Evolutionary conservation across 495 filamentous ascomycete genomes (phyloP).

Genomic region (Ascodesmis nigricans): DNA sequence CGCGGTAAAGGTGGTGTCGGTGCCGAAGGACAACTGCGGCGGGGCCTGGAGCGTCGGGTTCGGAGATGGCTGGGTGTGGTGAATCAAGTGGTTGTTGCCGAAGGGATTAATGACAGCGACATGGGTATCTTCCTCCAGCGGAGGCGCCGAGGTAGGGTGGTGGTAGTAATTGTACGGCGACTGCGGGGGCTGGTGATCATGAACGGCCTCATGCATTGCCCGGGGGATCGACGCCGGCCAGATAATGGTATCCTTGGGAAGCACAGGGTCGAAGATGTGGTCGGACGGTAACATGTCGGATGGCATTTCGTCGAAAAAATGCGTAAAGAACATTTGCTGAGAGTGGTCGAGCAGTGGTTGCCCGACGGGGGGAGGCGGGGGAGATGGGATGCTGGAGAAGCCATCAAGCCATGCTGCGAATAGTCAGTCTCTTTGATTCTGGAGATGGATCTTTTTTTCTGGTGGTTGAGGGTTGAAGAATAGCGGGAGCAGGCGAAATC

Average conservation of each 20-base stretch:
- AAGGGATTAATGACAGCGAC: constrained; percentile 22
- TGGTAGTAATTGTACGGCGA: constrained; percentile 15
- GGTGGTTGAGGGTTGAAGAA: too few relatives aligned
- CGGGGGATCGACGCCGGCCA: constrained; percentile 16
- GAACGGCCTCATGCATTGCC: constrained; percentile 8
- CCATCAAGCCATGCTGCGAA: constrained; percentile 15
- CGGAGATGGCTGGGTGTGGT: constrained; percentile 12
- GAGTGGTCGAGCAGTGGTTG: constrained; percentile 17
- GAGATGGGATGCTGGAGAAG: constrained; percentile 15
- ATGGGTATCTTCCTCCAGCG: too few relatives aligned
- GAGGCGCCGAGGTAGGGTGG: constrained; percentile 11
- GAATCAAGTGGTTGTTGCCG: constrained; percentile 10
- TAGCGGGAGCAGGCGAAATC: too few relatives aligned
- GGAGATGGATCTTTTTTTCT: too few relatives aligned
- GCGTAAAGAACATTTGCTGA: constrained; percentile 17
- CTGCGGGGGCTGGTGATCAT: constrained; percentile 1
- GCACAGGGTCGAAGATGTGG: constrained; percentile 15
- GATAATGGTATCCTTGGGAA: constrained; percentile 13
- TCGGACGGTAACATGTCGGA: constrained; percentile 12
- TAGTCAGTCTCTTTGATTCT: constrained; percentile 3
- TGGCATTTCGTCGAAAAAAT: constrained; percentile 17
- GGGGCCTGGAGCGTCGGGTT: constrained; percentile 9
- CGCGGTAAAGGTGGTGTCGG: constrained; percentile 21
- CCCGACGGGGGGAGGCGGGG: constrained; percentile 18
- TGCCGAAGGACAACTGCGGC: constrained; percentile 18